Base-by-base conservation (phyloP, 225 moss, liverwort and hornwort genomes). In the Neckera pumila region DNA sequence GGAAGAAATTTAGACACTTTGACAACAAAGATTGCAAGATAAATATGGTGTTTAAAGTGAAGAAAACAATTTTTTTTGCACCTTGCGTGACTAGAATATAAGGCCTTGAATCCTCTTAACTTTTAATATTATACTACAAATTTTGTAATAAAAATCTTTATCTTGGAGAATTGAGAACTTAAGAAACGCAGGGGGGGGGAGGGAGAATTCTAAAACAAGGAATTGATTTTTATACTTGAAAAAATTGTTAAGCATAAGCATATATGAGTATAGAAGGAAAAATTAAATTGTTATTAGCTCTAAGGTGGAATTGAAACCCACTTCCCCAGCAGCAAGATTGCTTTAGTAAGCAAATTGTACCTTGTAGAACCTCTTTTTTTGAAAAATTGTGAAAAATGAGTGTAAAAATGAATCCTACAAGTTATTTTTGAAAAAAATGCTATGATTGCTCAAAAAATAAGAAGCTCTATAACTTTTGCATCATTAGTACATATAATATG, bases 271-370 rank as follows among this genome's bases (percentile, higher is more conserved):
- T 64, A 64, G 17, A 17, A 9, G 10, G 34, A 21, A 67, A n/a
- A 22, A n/a, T 2, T 12, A n/a, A n/a, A 67, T 12, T 0, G 0
- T 21, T 12, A 22, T 6, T n/a, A n/a, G 7, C 3, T 20, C n/a
- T 67, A n/a, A n/a, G 7, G 21, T 67, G 12, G n/a, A 67, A n/a
- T n/a, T 22, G 3, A 20, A 67, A 67, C 1, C 4, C 6, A 66
- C 7, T n/a, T 21, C n/a, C 3, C 6, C 4, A 67, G 12, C 0
- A 0, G 1, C 17, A 17, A n/a, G 2, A n/a, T 67, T 67, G 2
- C 2, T 19, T 6, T 66, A 20, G 11, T 36, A 36, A 11, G 6
- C 0, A 3, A 38, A 38, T 69, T 22, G 12, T 69, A 22, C 3
- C 12, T 38, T 12, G 7, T 38, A 1, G 4, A 38, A 38, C 4